Evolutionary conservation across 139 green algal species (phyloP).

Genomic region (Picochlorum sp.): DNA sequence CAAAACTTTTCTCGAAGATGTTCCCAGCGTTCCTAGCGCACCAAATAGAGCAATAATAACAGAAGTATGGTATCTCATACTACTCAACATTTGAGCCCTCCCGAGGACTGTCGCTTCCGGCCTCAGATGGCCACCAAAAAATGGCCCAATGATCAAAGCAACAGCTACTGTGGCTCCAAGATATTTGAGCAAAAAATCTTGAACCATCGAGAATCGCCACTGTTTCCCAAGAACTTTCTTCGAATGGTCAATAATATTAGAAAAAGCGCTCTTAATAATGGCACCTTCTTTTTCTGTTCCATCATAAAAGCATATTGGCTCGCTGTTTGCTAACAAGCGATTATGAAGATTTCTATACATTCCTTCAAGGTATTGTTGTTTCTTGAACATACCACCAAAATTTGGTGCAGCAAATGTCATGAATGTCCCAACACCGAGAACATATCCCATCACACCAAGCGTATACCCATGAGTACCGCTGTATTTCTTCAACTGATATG

Average conservation of each 20-base stretch:
- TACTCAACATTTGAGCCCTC: slow-evolving; percentile 53
- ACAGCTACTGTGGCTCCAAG: slow-evolving; percentile 61
- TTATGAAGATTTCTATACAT: slow-evolving; percentile 34
- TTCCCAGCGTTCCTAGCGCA: slow-evolving; percentile 48
- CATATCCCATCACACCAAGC: slow-evolving; percentile 44
- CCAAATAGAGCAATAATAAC: slow-evolving; percentile 62
- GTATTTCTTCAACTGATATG: slow-evolving; percentile 41
- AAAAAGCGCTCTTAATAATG: slow-evolving; percentile 23
- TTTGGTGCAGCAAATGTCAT: slow-evolving; percentile 36
- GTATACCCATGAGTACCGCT: slow-evolving; percentile 54
- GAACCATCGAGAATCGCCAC: slow-evolving; percentile 56
- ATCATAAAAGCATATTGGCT: slow-evolving; percentile 48
- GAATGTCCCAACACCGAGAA: slow-evolving; percentile 35
- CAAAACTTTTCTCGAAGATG: slow-evolving; percentile 35
- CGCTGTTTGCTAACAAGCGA: slow-evolving; percentile 34
- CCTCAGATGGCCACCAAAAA: slow-evolving; percentile 51
- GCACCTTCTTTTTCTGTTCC: slow-evolving; percentile 36
- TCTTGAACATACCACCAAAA: slow-evolving; percentile 50
- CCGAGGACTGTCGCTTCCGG: slow-evolving; percentile 29
- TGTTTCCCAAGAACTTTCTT: slow-evolving; percentile 36
- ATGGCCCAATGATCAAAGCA: slow-evolving; percentile 71
- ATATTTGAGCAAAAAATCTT: slow-evolving; percentile 75
- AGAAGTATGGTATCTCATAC: slow-evolving; percentile 73
- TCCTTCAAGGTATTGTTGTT: slow-evolving; percentile 33
- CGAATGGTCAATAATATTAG: slow-evolving; percentile 24